Evolutionary conservation across 805 yeast genomes (phyloP).

Genomic region (Candida dajiaensis): DNA sequence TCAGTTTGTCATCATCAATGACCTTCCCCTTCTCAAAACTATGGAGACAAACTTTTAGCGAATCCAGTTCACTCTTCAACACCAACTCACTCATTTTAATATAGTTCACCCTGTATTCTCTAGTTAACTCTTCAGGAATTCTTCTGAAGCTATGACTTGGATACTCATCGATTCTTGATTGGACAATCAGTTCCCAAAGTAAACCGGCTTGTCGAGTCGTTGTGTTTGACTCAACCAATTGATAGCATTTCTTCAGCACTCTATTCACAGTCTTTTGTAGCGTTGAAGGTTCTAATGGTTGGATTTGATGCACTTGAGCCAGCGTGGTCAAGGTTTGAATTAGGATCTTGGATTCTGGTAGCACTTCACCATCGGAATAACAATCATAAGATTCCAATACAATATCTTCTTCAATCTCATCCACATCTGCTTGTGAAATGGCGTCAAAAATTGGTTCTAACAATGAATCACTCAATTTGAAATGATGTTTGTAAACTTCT

Average conservation of each 20-base stretch:
- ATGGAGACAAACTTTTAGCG: constrained; percentile 37
- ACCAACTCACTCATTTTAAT: constrained; percentile 49
- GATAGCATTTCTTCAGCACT: constrained; percentile 53
- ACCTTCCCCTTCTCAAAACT: constrained; percentile 25
- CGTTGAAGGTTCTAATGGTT: constrained; percentile 14
- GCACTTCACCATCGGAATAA: constrained; percentile 48
- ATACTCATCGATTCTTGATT: constrained; percentile 37
- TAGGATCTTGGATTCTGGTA: constrained; percentile 52
- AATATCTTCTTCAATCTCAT: constrained; percentile 34
- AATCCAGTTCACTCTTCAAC: constrained; percentile 46
- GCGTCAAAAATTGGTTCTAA: constrained; percentile 32
- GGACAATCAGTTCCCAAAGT: constrained; percentile 24
- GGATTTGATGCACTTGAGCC: constrained; percentile 20
- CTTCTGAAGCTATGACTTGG: constrained; percentile 33
- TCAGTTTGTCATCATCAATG: constrained; percentile 54
- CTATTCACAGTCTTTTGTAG: constrained; percentile 36
- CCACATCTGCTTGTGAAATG: constrained; percentile 24
- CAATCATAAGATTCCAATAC: constrained; percentile 59
- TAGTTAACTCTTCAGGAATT: constrained; percentile 11
- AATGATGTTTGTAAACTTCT: constrained; percentile 28
- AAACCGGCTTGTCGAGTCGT: constrained; percentile 34
- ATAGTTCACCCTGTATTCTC: constrained; percentile 13
- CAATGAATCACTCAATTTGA: constrained; percentile 13
- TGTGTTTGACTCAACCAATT: constrained; percentile 42
- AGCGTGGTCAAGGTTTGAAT: constrained; percentile 43